Conservation (phyloP, 179 eudicot genomes). For the Spergularia azorica region DNA sequence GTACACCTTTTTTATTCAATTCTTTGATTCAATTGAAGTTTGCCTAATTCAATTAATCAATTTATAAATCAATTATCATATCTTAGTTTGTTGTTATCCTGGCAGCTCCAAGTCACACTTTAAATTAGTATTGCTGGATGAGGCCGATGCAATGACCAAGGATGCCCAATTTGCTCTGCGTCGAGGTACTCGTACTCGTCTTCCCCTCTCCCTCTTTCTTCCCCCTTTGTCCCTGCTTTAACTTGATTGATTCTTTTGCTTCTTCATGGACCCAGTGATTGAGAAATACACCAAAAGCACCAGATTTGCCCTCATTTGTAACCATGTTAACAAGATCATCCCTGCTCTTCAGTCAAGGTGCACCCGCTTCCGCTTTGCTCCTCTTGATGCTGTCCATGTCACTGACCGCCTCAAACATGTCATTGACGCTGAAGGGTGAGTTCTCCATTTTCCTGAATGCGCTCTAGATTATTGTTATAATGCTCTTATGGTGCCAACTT, state of each 20-base stretch:
- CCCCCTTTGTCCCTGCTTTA: background rate
- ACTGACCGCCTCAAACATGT: constrained; percentile 83
- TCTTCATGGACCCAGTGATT: constrained; percentile 45
- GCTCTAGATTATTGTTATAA: too few species aligned
- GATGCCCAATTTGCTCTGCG: constrained; percentile 99
- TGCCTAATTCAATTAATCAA: too few species aligned
- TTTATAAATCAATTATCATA: too few species aligned
- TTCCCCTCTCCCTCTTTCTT: background rate
- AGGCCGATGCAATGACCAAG: constrained; percentile 99
- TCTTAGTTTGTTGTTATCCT: background rate
- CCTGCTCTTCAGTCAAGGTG: constrained; percentile 97
- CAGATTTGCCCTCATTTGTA: constrained; percentile 88
- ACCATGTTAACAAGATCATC: constrained; percentile 93
- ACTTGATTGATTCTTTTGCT: background rate
- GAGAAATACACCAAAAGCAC: constrained; percentile 96
- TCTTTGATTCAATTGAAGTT: too few species aligned
- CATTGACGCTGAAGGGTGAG: constrained; percentile 81
- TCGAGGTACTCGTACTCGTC: constrained; percentile 54
- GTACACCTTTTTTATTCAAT: constrained; percentile 33
- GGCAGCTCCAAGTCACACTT: constrained; percentile 71
- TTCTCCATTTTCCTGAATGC: background rate
- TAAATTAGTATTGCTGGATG: constrained; percentile 91
- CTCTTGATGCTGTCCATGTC: constrained; percentile 84
- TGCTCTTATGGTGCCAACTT: too few species aligned
- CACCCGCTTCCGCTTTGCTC: constrained; percentile 95